Percentiles rank a stretch among this genome's conserved stretches.
Evolutionary conservation across 2,329 filamentous ascomycete species (phyloP).

Genomic region (Colletotrichum limetticola): DNA sequence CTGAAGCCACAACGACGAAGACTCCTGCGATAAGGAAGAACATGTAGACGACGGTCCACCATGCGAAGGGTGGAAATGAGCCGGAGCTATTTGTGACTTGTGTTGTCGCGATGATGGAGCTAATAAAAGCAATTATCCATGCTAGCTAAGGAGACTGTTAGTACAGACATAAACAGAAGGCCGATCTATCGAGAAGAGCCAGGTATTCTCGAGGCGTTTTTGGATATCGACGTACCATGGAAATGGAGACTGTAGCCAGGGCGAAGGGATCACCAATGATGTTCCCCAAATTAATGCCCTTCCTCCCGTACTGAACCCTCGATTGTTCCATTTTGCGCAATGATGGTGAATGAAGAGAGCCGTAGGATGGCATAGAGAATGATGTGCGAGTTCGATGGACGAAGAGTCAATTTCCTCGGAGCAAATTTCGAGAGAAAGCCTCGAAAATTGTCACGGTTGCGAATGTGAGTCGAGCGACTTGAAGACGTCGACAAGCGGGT

Average conservation of each 20-base stretch:
- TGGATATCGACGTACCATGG: constrained; percentile 72
- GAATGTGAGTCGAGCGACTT: background rate
- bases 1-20: constrained; percentile 83
- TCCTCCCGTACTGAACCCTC: constrained; percentile 63
- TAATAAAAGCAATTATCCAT: constrained; percentile 93
- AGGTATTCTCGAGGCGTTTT: background rate
- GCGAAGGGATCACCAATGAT: constrained; percentile 97
- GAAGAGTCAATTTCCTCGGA: constrained; percentile 19
- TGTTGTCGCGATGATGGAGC: constrained; percentile 79
- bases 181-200: background rate
- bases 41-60: constrained; percentile 92
- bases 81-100: constrained; percentile 45
- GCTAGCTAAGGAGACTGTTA: constrained; percentile 72
- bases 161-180: background rate
- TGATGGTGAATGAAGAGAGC: constrained; percentile 78
- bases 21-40: constrained; percentile 85
- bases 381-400: constrained; percentile 2
- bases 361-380: constrained; percentile 79
- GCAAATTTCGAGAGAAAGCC: constrained; percentile 8
- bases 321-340: constrained; percentile 84
- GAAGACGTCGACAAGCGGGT: background rate
- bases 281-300: constrained; percentile 82
- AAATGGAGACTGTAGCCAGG: constrained; percentile 91
- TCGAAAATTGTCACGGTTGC: background rate
- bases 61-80: constrained; percentile 85